These are phyloP conservation scores for Forsythia suspensa DNA, from an alignment of 257 asterid species.

Conservation along the genomic window DNA sequence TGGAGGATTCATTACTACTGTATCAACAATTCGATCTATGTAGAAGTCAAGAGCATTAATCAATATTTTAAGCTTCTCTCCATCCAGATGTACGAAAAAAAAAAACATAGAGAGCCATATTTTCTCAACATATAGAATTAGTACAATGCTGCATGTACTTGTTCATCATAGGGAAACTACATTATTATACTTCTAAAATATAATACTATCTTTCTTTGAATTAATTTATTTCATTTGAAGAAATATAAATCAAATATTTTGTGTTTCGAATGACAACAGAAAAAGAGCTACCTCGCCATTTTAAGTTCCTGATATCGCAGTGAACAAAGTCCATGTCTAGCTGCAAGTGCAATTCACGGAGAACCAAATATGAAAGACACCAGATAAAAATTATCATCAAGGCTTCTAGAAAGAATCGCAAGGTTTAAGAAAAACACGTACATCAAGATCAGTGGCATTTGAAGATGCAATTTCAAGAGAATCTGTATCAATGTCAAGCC, in stretches of 20 bases:
- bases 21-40: constrained; percentile 64
- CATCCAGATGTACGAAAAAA: neutral
- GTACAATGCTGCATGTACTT: neutral
- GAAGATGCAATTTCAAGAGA: constrained; percentile 85
- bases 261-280: neutral
- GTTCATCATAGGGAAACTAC: neutral
- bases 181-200: neutral
- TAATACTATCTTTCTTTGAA: neutral
- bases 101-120: neutral
- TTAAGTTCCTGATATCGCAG: constrained; percentile 61
- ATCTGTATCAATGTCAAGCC: constrained; percentile 77
- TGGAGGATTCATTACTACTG: constrained; percentile 97
- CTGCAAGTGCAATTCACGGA: constrained; percentile 43
- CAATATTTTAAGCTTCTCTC: constrained; percentile 12
- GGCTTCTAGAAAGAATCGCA: neutral
- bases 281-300: constrained; percentile 58
- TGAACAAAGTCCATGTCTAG: constrained; percentile 73
- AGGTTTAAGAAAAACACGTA: constrained; percentile 15
- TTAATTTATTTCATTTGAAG: neutral
- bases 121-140: neutral
- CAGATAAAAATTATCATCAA: neutral
- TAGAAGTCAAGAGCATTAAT: constrained; percentile 21
- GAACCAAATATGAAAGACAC: neutral
- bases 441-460: constrained; percentile 88
- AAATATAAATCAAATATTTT: neutral